These are phyloP conservation scores for Xanthoconium stramineum DNA, from an alignment of 768 basidiomycete species.

Conservation along the genomic window DNA sequence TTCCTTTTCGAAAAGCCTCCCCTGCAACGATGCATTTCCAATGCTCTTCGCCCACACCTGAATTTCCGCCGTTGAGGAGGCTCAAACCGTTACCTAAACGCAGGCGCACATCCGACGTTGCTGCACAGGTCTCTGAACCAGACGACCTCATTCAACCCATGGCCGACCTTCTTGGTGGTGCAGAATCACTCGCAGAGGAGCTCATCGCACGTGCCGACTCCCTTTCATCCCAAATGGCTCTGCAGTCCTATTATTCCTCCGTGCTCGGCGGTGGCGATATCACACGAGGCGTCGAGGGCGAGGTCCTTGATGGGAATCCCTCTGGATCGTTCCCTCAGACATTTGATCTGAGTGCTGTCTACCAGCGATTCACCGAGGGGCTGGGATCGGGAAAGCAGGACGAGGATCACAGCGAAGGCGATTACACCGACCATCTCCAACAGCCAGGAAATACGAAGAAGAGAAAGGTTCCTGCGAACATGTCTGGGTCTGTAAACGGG, in stretches of 20 bases:
- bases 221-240: conserved; percentile 54
- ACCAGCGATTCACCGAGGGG: conserved; percentile 25
- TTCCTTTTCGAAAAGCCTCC: conserved; percentile 15
- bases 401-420: conserved; percentile 55
- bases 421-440: conserved; percentile 64
- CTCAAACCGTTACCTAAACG: conserved; percentile 81
- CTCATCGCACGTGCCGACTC: conserved; percentile 55
- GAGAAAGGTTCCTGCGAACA: conserved; percentile 76
- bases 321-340: conserved; percentile 22
- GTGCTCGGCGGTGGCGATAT: conserved; percentile 40
- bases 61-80: conserved; percentile 58
- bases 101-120: conserved; percentile 48
- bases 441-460: conserved; percentile 87
- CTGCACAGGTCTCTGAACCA: conserved; percentile 22
- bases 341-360: conserved; percentile 28
- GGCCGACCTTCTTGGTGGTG: conserved; percentile 36
- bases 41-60: conserved; percentile 54
- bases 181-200: conserved; percentile 53
- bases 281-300: conserved; percentile 34
- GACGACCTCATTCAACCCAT: conserved; percentile 31
- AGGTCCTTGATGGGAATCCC: conserved; percentile 15
- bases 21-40: conserved; percentile 45
- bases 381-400: conserved; percentile 37
- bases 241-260: conserved; percentile 65
- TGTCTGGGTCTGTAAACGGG: conserved; percentile 38